Evolutionary conservation across 2,329 filamentous ascomycete genomes (phyloP), one percentile per base, ranked within the genome.

Genomic region (Didymellaceae sp.): DNA sequence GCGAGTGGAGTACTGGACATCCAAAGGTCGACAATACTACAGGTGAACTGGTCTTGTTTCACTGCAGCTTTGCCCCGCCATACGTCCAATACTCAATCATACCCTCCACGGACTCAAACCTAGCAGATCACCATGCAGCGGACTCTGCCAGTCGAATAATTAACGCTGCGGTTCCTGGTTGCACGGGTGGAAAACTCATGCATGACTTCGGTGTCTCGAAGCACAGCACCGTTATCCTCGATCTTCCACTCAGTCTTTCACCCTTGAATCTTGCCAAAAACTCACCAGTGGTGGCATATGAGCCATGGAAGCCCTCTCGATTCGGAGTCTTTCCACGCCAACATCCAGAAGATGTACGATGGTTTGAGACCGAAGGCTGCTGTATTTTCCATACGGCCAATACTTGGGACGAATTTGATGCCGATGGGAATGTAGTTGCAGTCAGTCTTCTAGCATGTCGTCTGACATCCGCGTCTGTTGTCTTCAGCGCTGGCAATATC

Each of bases 311-410:
- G 9, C 75, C 74, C 1, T 83, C 86, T 1, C 80, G 87, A 3
- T 89, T 88, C 55, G 87, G 86, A 0, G 76, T 89, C 1, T 89
- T 90, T 54, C 86, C 86, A 9, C 78, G 87, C 3, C 80, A 82
- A 45, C 64, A 78, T 10, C 86, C 86, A 1, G 66, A 80, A 1
- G 72, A 75, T 1, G 78, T 88, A 2, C 78, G 78, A 8, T 90
- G 87, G 86, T 89, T 87, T 54, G 81, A 87, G 68, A 88, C 86
- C 0, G 80, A 81, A 9, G 78, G 84, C 5, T 89, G 85, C 60
- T 85, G 85, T 59, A 87, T 90, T 34, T 88, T 89, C 54, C 87
- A 90, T 61, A 88, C 86, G 0, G 87, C 85, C 1, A 89, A 88
- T 58, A 82, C 83, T 1, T 90, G 87, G 87, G 85, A 89, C 43